Conservation (phyloP, 805 yeast genomes). For the Metschnikowia vanudenii region DNA sequence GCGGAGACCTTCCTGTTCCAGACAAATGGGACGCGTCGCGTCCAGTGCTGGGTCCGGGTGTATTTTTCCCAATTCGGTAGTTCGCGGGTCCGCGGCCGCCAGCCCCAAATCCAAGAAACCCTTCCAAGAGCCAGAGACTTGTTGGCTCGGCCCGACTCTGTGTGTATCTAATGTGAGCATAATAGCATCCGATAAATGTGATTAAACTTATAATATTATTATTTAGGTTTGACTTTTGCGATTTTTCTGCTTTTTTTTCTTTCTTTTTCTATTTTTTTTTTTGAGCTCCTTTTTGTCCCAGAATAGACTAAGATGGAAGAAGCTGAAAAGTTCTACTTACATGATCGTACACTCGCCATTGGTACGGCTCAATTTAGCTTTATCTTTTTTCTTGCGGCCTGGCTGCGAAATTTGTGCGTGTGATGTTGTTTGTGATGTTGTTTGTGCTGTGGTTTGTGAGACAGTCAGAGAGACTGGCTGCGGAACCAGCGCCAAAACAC, state of each 20-base stretch:
- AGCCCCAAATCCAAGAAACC: no score
- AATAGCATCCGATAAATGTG: no score
- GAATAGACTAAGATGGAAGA: background rate
- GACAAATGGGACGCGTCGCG: slow-evolving; percentile 17
- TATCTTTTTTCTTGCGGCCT: slow-evolving; percentile 8
- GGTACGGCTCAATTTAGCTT: slow-evolving; percentile 8
- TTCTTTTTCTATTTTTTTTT: no score
- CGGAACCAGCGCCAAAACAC: no score
- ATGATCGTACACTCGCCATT: slow-evolving; percentile 16
- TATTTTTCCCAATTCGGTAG: background rate
- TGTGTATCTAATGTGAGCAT: no score
- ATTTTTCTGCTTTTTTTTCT: no score
- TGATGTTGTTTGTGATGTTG: no score
- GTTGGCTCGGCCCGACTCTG: no score
- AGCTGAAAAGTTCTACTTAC: background rate
- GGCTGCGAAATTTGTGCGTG: background rate
- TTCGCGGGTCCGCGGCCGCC: background rate
- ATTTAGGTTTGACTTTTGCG: no score
- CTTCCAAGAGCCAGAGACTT: no score
- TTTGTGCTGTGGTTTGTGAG: background rate
- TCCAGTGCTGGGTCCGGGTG: background rate
- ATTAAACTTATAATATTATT: no score
- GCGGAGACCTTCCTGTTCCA: slow-evolving; percentile 4
- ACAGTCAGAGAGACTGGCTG: background rate
- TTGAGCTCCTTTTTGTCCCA: no score